A percentile compares a stretch with the other conserved stretches of the same genome.
These are phyloP conservation scores for Elsinoe ampelina DNA, from an alignment of 2,329 filamentous ascomycete species.

Conservation along the genomic window DNA sequence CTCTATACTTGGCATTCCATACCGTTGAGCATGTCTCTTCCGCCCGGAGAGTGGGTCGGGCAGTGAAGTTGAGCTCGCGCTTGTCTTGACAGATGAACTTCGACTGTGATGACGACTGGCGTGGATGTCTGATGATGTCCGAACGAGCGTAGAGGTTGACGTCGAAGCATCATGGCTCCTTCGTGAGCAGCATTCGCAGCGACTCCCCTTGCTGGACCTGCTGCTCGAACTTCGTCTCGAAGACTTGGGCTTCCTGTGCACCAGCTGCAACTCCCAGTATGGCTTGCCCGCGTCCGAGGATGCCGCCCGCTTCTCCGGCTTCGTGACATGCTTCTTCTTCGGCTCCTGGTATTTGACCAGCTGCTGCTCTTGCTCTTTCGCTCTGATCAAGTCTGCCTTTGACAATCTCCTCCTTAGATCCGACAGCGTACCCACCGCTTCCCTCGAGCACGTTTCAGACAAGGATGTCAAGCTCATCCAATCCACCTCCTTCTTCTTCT, in stretches of 20 bases:
- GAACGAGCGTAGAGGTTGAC: neutral
- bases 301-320: neutral
- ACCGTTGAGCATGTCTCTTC: neutral
- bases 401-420: neutral
- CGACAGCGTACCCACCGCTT: neutral
- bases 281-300: neutral
- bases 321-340: neutral
- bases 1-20: neutral
- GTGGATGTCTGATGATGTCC: neutral
- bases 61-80: neutral
- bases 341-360: neutral
- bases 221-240: neutral
- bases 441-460: neutral
- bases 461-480: neutral
- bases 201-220: neutral
- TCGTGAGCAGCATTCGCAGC: neutral
- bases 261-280: conserved; percentile 7
- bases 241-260: neutral
- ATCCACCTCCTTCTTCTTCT: neutral
- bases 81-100: neutral
- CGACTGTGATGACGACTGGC: neutral
- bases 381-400: neutral
- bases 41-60: neutral
- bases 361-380: neutral
- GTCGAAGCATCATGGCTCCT: neutral